phyloP scores from a whole-genome alignment of 2,329 filamentous ascomycete genomes.

The Diaporthe vexans region DNA sequence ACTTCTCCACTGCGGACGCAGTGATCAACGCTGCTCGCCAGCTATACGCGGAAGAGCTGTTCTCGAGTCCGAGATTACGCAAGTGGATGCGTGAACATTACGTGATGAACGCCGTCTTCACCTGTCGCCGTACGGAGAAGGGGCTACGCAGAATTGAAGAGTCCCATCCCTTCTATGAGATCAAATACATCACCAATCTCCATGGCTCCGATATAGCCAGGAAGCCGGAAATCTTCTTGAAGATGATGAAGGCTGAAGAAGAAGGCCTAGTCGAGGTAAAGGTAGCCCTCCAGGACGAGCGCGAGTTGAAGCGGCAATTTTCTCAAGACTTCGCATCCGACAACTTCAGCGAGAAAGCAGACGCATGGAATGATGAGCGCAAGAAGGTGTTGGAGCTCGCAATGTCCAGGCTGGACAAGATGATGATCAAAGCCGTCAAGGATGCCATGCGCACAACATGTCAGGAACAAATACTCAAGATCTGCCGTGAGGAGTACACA shows the following conservation, averaged over 20 bases:
- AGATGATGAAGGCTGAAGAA: conserved; percentile 97
- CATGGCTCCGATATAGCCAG: conserved; percentile 84
- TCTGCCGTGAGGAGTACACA: conserved; percentile 89
- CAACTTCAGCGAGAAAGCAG: conserved; percentile 93
- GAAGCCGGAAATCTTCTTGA: conserved; percentile 90
- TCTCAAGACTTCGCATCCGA: conserved; percentile 91
- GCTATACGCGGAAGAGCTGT: conserved; percentile 93
- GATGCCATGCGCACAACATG: conserved; percentile 94
- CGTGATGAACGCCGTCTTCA: conserved; percentile 86
- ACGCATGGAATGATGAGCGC: conserved; percentile 93
- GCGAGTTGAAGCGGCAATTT: conserved; percentile 81
- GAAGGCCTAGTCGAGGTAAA: conserved; percentile 92
- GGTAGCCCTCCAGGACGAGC: conserved; percentile 81
- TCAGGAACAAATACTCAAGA: conserved; percentile 90
- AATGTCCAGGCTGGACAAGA: conserved; percentile 82
- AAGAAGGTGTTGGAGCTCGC: conserved; percentile 87
- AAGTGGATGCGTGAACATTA: conserved; percentile 87
- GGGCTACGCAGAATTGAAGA: conserved; percentile 94
- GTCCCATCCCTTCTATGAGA: conserved; percentile 95
- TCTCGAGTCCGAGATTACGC: conserved; percentile 88
- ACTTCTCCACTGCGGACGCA: conserved; percentile 81
- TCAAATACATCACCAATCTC: conserved; percentile 96
- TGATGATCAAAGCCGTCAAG: conserved; percentile 93
- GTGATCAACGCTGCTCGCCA: conserved; percentile 85
- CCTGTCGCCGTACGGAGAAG: conserved; percentile 93